phyloP scores from a whole-genome alignment of 2,329 filamentous ascomycete species.

The Colletotrichum falcatum region DNA sequence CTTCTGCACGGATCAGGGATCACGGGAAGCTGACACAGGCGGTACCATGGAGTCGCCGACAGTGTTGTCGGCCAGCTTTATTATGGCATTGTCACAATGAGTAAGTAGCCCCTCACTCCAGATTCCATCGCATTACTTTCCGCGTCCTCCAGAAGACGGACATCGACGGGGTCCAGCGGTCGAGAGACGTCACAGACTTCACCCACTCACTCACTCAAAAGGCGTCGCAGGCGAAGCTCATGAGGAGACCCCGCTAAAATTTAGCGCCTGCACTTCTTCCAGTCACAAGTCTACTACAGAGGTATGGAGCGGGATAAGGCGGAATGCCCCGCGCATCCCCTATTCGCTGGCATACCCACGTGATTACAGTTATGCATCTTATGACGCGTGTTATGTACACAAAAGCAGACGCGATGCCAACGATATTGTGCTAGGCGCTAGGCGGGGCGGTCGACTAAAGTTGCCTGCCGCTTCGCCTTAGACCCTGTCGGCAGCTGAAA shows the following conservation, averaged over 20 bases:
- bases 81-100: background rate
- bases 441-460: slow-evolving; percentile 32
- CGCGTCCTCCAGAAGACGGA: background rate
- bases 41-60: background rate
- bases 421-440: slow-evolving; percentile 32
- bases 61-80: background rate
- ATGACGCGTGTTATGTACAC: slow-evolving; percentile 36
- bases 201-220: background rate
- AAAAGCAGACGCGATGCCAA: slow-evolving; percentile 31
- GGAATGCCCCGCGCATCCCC: slow-evolving; percentile 22
- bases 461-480: slow-evolving; percentile 28
- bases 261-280: background rate
- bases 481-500: slow-evolving; percentile 30
- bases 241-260: background rate
- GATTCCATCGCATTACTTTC: background rate
- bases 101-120: background rate
- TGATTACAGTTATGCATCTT: slow-evolving; percentile 37
- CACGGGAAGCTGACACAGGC: background rate
- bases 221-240: background rate
- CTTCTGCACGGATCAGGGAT: background rate
- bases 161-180: background rate
- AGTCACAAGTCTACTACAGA: too few relatives aligned
- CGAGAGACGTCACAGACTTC: background rate
- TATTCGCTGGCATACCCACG: slow-evolving; percentile 26
- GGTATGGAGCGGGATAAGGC: slow-evolving; percentile 8